phyloP scores from a whole-genome alignment of 1,139 yeast species.

The Hemisphaericaspora lyxosophila region DNA sequence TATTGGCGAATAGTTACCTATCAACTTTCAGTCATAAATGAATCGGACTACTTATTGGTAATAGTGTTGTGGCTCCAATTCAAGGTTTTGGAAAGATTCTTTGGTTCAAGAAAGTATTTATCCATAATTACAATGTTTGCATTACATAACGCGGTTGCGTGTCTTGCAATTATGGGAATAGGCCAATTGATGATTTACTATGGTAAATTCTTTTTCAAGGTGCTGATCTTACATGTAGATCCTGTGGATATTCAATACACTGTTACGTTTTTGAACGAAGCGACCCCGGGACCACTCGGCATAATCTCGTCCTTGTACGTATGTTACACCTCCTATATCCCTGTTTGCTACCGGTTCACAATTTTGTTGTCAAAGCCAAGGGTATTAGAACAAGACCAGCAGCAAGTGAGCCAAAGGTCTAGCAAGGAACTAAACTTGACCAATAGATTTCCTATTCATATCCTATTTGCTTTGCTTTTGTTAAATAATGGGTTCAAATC shows the following conservation, averaged over 20 bases:
- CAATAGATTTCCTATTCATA: slow-evolving; percentile 58
- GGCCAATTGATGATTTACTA: slow-evolving; percentile 38
- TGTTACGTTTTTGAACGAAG: slow-evolving; percentile 35
- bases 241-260: slow-evolving; percentile 18
- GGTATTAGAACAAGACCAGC: slow-evolving; percentile 8
- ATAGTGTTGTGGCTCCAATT: slow-evolving; percentile 55
- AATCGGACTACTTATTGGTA: slow-evolving; percentile 60
- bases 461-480: slow-evolving; percentile 51
- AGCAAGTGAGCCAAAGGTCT: slow-evolving; percentile 7
- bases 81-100: slow-evolving; percentile 63
- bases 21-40: slow-evolving; percentile 61
- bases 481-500: slow-evolving; percentile 56
- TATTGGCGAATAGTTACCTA: slow-evolving; percentile 63
- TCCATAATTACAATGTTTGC: slow-evolving; percentile 35
- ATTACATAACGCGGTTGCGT: slow-evolving; percentile 34
- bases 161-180: slow-evolving; percentile 36
- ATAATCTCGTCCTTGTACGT: slow-evolving; percentile 58
- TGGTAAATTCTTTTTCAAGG: slow-evolving; percentile 24
- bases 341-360: slow-evolving; percentile 60
- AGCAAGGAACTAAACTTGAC: slow-evolving; percentile 40
- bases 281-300: slow-evolving; percentile 63
- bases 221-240: slow-evolving; percentile 12
- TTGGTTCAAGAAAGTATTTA: slow-evolving; percentile 60
- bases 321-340: slow-evolving; percentile 57
- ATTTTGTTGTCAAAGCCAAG: slow-evolving; percentile 36